A percentile compares a stretch with the other conserved stretches of the same genome.
phyloP scores from a whole-genome alignment of 78 protist genomes.

The Isochrysis galbana region DNA sequence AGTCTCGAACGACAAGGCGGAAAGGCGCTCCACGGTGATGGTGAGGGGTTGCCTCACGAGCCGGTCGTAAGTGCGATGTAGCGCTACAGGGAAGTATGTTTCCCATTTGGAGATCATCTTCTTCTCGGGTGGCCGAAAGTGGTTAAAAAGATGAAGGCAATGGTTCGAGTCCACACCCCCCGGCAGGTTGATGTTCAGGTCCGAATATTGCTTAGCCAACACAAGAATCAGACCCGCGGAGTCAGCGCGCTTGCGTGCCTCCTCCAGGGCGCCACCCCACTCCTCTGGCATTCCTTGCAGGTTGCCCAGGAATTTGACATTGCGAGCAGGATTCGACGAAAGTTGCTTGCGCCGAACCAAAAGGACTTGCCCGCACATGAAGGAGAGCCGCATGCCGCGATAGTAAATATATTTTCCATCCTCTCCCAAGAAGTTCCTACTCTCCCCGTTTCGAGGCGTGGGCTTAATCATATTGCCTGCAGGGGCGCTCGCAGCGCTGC shows the following conservation, averaged over 20 bases:
- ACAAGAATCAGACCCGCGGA: neutral
- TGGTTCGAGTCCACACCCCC: slow-evolving; percentile 10
- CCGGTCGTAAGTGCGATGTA: slow-evolving; percentile 13
- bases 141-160: slow-evolving; percentile 22
- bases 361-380: neutral
- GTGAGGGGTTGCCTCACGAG: neutral
- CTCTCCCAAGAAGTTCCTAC: neutral
- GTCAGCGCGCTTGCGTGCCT: neutral
- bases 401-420: neutral
- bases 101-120: slow-evolving; percentile 25
- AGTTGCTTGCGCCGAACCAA: neutral
- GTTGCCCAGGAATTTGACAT: slow-evolving; percentile 7
- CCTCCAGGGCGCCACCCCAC: neutral
- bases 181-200: neutral
- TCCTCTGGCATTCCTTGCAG: neutral
- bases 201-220: neutral
- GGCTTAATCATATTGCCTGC: neutral
- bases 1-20: neutral
- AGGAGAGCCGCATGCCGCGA: slow-evolving; percentile 8
- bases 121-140: slow-evolving; percentile 8
- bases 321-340: neutral
- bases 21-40: neutral
- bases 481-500: neutral
- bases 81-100: slow-evolving; percentile 8
- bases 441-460: neutral